phyloP scores from a whole-genome alignment of 768 basidiomycete genomes.

The Suillus sp. region DNA sequence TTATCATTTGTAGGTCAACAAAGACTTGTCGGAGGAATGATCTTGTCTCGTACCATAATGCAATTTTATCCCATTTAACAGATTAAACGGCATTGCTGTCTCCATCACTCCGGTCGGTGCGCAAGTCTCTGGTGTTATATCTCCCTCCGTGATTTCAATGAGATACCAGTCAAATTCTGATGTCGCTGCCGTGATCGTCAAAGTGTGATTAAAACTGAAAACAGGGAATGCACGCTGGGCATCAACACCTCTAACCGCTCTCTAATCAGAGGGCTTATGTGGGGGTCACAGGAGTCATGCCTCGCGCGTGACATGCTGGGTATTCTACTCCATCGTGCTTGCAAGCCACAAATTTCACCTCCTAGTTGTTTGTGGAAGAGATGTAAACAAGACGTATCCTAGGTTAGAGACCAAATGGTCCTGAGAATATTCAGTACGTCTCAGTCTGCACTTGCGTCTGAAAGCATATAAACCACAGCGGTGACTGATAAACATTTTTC shows the following conservation, averaged over 20 bases:
- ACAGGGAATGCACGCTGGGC: neutral
- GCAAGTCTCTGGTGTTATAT: neutral
- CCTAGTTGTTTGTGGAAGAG: neutral
- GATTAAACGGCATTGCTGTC: too few species aligned
- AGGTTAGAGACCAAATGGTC: neutral
- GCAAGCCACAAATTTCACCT: neutral
- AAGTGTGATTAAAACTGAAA: neutral
- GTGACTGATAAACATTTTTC: neutral
- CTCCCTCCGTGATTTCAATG: neutral
- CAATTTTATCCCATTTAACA: neutral
- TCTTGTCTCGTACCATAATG: constrained; percentile 1
- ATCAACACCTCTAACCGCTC: too few species aligned
- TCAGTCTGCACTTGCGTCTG: neutral
- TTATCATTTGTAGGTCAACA: constrained; percentile 52
- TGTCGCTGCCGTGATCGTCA: neutral
- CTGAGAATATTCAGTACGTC: neutral
- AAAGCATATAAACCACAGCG: neutral
- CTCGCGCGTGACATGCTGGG: neutral
- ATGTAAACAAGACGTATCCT: neutral
- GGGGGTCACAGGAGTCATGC: neutral
- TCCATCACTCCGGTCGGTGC: too few species aligned
- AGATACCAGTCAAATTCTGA: neutral
- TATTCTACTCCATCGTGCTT: neutral
- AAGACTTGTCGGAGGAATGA: constrained; percentile 50
- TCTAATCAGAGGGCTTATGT: neutral